Evolutionary conservation across 225 moss, liverwort and hornwort species (phyloP).

Genomic region (Asterella californica): DNA sequence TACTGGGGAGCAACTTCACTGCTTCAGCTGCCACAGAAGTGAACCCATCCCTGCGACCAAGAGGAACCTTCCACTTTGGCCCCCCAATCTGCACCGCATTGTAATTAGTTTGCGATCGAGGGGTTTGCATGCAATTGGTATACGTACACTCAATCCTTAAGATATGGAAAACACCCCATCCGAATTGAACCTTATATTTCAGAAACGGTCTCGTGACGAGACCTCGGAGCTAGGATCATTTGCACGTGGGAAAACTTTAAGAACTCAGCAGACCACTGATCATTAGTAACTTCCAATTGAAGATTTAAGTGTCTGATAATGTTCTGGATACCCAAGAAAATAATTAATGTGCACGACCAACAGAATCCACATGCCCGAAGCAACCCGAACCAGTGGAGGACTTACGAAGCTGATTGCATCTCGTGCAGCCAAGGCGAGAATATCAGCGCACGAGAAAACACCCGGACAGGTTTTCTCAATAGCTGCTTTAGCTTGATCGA

Average conservation of each 20-base stretch:
- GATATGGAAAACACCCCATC: too few species aligned
- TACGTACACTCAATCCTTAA: too few species aligned
- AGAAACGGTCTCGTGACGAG: too few species aligned
- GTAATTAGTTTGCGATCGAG: background rate
- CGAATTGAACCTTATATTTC: too few species aligned
- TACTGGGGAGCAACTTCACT: background rate
- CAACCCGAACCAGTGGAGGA: background rate
- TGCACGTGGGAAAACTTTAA: too few species aligned
- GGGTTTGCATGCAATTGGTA: too few species aligned
- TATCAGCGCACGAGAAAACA: conserved; percentile 37
- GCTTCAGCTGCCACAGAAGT: conserved; percentile 7
- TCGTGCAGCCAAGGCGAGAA: conserved; percentile 30
- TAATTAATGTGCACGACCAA: background rate
- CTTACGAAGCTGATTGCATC: conserved; percentile 29
- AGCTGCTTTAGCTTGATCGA: conserved; percentile 34
- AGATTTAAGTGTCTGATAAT: background rate
- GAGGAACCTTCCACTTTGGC: conserved; percentile 29
- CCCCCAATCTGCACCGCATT: conserved; percentile 39
- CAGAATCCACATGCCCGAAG: background rate
- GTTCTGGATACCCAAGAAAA: background rate
- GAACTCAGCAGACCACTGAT: too few species aligned
- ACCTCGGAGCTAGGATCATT: too few species aligned
- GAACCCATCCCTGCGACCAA: conserved; percentile 26
- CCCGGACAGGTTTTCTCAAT: conserved; percentile 34
- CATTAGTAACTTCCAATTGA: background rate